Percentiles rank a stretch among this genome's conserved stretches.
Evolutionary conservation across 805 yeast species (phyloP).

Genomic region (Saccharomycodes ludwigii): DNA sequence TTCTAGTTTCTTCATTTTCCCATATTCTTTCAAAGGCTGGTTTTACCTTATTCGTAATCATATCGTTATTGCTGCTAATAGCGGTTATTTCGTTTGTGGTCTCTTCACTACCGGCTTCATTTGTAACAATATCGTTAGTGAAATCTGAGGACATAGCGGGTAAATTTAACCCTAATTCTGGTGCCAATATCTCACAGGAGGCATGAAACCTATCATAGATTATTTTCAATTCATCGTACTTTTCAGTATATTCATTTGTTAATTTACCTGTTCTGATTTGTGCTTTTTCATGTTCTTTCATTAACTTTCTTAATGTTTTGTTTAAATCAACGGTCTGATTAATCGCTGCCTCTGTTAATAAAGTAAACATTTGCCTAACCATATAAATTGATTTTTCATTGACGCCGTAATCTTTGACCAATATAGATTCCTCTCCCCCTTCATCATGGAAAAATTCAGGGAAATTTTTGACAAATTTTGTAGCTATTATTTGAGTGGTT

Average conservation of each 20-base stretch:
- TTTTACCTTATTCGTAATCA: slow-evolving; percentile 15
- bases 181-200: slow-evolving; percentile 32
- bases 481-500: slow-evolving; percentile 26
- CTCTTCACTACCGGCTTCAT: slow-evolving; percentile 15
- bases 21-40: slow-evolving; percentile 29
- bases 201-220: slow-evolving; percentile 32
- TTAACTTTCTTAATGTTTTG: slow-evolving; percentile 24
- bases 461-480: slow-evolving; percentile 38
- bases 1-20: slow-evolving; percentile 54
- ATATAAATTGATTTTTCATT: slow-evolving; percentile 11
- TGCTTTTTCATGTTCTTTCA: slow-evolving; percentile 34
- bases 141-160: slow-evolving; percentile 25
- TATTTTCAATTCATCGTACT: slow-evolving; percentile 22
- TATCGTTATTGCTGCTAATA: slow-evolving; percentile 18
- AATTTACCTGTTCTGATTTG: slow-evolving; percentile 58
- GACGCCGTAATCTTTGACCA: slow-evolving; percentile 7
- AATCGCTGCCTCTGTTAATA: slow-evolving; percentile 30
- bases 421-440: slow-evolving; percentile 16
- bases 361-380: background rate
- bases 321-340: slow-evolving; percentile 25
- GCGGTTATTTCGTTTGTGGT: slow-evolving; percentile 19
- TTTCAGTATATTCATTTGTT: slow-evolving; percentile 26
- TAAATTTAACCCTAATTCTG: slow-evolving; percentile 25
- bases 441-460: slow-evolving; percentile 22
- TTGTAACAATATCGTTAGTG: slow-evolving; percentile 15